Percentiles rank a stretch among this genome's conserved stretches.
Evolutionary conservation across 2,329 filamentous ascomycete genomes (phyloP).

Genomic region (Ilyonectria destructans): DNA sequence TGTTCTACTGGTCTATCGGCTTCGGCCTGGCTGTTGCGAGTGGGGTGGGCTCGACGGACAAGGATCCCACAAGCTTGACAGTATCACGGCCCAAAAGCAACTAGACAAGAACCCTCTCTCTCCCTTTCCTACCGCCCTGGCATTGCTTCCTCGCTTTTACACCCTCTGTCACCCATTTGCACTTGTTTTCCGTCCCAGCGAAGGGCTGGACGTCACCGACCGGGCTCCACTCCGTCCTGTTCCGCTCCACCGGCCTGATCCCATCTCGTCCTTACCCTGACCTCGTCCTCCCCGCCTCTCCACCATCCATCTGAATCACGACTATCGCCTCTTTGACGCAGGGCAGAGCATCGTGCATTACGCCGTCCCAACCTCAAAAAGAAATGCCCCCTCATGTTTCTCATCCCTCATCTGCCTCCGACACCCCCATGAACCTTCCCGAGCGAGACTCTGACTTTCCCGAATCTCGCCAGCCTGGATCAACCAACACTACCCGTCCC

Average conservation of each 20-base stretch:
- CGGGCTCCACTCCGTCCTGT: constrained; percentile 41
- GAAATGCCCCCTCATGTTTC: constrained; percentile 53
- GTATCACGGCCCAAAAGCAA: constrained; percentile 49
- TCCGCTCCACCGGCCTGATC: constrained; percentile 30
- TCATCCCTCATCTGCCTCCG: constrained; percentile 46
- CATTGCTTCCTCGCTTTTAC: constrained; percentile 28
- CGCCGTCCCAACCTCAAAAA: constrained; percentile 52
- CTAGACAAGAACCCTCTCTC: constrained; percentile 39
- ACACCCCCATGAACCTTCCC: constrained; percentile 45
- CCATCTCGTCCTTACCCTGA: constrained; percentile 41
- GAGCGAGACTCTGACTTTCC: constrained; percentile 51
- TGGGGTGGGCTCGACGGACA: constrained; percentile 46
- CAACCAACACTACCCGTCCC: constrained; percentile 43
- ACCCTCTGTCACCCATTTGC: constrained; percentile 23
- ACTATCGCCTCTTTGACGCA: constrained; percentile 49
- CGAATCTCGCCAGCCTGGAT: constrained; percentile 48
- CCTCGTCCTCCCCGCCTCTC: constrained; percentile 44
- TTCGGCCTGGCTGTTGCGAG: constrained; percentile 37
- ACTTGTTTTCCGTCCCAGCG: constrained; percentile 33
- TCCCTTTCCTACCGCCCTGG: constrained; percentile 39
- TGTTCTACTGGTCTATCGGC: constrained; percentile 30
- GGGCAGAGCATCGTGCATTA: constrained; percentile 54
- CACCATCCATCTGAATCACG: constrained; percentile 46
- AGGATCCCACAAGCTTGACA: constrained; percentile 45
- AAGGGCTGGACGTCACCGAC: constrained; percentile 45